A percentile compares a stretch with the other conserved stretches of the same genome.
These are phyloP conservation scores for Cladosporium sp. DNA, from an alignment of 2,329 filamentous ascomycete species.

Conservation along the genomic window DNA sequence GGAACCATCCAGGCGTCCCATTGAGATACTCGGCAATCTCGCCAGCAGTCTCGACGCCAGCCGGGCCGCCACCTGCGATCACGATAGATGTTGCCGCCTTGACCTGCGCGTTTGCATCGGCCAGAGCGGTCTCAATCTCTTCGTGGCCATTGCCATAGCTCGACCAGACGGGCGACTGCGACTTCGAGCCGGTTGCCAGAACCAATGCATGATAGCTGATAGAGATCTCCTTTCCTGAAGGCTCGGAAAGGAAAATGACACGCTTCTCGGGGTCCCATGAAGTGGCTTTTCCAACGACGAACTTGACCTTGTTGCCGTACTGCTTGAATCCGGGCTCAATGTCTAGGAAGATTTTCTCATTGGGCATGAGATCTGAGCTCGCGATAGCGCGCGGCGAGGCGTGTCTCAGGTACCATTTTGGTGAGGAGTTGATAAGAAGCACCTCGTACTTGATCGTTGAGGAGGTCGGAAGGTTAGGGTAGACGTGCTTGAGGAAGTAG, in stretches of 20 bases:
- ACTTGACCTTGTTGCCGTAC: conserved; percentile 43
- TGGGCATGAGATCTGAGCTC: conserved; percentile 41
- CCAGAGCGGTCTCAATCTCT: conserved; percentile 23
- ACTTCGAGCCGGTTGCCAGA: conserved; percentile 49
- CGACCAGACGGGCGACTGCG: conserved; percentile 39
- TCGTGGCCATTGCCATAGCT: conserved; percentile 29
- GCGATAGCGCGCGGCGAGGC: conserved; percentile 41
- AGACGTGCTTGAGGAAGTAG: conserved; percentile 47
- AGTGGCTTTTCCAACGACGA: conserved; percentile 47
- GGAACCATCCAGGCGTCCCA: conserved; percentile 39
- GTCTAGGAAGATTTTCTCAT: conserved; percentile 45
- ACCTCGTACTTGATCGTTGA: conserved; percentile 41
- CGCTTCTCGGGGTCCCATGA: conserved; percentile 39
- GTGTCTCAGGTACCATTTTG: conserved; percentile 49
- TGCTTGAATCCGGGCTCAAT: conserved; percentile 44
- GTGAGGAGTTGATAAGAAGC: conserved; percentile 48
- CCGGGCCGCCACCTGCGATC: conserved; percentile 34
- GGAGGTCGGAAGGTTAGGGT: conserved; percentile 35
- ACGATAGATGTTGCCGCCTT: conserved; percentile 33
- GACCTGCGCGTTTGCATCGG: conserved; percentile 26
- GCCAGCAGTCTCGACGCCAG: conserved; percentile 36
- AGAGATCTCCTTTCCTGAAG: conserved; percentile 24
- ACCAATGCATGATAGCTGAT: conserved; percentile 50
- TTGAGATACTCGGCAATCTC: conserved; percentile 35
- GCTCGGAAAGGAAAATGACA: conserved; percentile 37